Base-by-base conservation (phyloP, 331 rosid genomes). In the Quercus lobata region DNA sequence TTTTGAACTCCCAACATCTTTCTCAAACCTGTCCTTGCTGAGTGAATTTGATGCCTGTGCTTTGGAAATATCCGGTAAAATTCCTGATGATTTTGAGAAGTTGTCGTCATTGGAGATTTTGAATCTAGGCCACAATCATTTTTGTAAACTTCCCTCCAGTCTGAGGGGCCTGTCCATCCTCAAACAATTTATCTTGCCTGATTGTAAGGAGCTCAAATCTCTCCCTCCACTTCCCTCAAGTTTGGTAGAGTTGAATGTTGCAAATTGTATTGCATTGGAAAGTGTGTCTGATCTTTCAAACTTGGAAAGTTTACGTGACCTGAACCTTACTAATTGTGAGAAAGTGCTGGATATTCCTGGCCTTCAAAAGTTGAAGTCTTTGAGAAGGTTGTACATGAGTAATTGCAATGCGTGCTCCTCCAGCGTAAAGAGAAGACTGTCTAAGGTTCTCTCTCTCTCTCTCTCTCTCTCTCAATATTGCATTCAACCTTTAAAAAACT, bases 221-320 rank as follows among this genome's bases (percentile, higher is more conserved):
- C 81, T 92, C 14, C 94, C 95, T 29, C 72, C 83, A 29, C 92
- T 89, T 83, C 93, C 97, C 66, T 83, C 97, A 19, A 87, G 92
- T 79, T 80, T 92, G 88, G 5, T 76, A 27, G 41, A 41, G 82
- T 49, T 92, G 58, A 80, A 87, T 52, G 83, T 73, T 79, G 86
- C 84, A 30, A 78, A 88, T 75, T 90, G 94, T 41, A 78, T n/a
- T 5, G 66, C 86, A 35, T 76, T 90, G 56, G 91, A 87, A 74
- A 82, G 69, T 46, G 71, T 89, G 2, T 72, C 76, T 18, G 89
- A 88, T 77, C 12, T 90, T 41, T 86, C 93, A 73, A 83, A 83
- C 27, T 80, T 91, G 55, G 81, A 72, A 49, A 72, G 65, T 55
- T 84, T 89, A 30, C 71, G 25, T 69, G 82, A 79, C 34, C 71